Base-by-base conservation (phyloP, 2,329 filamentous ascomycete species). In the Nigrospora sphaerica region DNA sequence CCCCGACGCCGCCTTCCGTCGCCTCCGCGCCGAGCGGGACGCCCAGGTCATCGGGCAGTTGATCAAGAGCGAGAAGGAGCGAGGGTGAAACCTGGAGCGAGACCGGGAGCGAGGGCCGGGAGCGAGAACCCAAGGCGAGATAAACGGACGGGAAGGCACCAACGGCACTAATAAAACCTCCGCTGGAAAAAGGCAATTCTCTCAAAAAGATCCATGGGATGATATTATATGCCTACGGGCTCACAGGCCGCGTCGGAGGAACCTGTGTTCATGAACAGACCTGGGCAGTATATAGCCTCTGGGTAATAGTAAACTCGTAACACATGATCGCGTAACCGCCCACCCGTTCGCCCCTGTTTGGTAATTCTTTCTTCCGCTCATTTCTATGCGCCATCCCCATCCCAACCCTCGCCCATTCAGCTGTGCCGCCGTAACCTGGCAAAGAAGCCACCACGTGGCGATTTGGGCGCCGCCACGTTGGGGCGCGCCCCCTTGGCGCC, bases 21-120 rank as follows among this genome's bases (percentile, higher is more conserved):
- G 69, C 49, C 69, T 78, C 51, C 57, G 73, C 14, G 67, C 64
- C 3, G 62, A 70, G 43, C 66, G 74, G 51, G 75, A 81, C 48
- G 66, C 67, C 4, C 68, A 70, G 53, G 61, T 74, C 18, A 75
- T 82, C 40, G 66, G 72, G 49, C 63, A 66, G 38, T 61, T 82
- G 36, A 61, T 81, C 49, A 37, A 68, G 68, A 45, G 74, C 74
- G 51, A 52, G 45, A 42, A 51, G 40, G 39, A 49, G 62, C 45
- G 44, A 38, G 37, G 42, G 35, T 12, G 34, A 36, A 11, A 35
- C 3, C 10, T 11, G 19, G 19, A 4, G 19, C 19, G 19, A 23
- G 19, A 28, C 7, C 23, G 23, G 23, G 23, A 28, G 16, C 13
- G 38, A 39, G 10, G n/a, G n/a, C 7, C 23, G 23, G 23, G 23